Evolutionary conservation across 2,329 filamentous ascomycete genomes (phyloP).

Genomic region (Xylariaceae sp.): DNA sequence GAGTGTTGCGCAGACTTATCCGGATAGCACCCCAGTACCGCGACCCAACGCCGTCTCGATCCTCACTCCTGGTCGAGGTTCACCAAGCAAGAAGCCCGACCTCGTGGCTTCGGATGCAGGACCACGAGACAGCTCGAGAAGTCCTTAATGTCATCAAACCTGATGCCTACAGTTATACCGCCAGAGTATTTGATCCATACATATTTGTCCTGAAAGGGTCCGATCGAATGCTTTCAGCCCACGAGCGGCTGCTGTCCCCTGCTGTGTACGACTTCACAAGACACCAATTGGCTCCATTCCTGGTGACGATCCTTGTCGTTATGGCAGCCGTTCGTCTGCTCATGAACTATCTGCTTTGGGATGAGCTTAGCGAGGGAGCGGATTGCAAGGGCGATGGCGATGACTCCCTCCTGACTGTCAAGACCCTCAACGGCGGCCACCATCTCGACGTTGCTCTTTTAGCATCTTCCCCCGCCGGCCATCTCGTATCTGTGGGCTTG

Average conservation of each 20-base stretch:
- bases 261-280: constrained; percentile 67
- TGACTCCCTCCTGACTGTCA: constrained; percentile 55
- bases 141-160: constrained; percentile 76
- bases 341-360: constrained; percentile 72
- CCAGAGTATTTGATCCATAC: constrained; percentile 71
- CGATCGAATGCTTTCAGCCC: constrained; percentile 57
- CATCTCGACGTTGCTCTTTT: constrained; percentile 67
- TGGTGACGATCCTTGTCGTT: constrained; percentile 61
- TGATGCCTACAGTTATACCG: constrained; percentile 66
- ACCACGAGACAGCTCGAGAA: constrained; percentile 74
- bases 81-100: constrained; percentile 74
- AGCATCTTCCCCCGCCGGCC: constrained; percentile 58
- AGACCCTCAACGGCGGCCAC: constrained; percentile 62
- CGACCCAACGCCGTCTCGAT: constrained; percentile 25
- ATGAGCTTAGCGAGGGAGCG: constrained; percentile 50
- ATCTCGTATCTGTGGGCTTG: constrained; percentile 67
- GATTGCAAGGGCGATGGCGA: constrained; percentile 46
- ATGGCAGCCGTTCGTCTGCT: constrained; percentile 65
- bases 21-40: constrained; percentile 29
- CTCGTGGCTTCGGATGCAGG: constrained; percentile 74
- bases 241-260: constrained; percentile 50
- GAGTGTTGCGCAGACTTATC: constrained; percentile 36
- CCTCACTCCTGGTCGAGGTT: constrained; percentile 55
- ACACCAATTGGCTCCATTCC: constrained; percentile 57
- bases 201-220: constrained; percentile 70